These are phyloP conservation scores for Mycosphaerelloides madeirae DNA, from an alignment of 2,329 filamentous ascomycete genomes.

Conservation along the genomic window DNA sequence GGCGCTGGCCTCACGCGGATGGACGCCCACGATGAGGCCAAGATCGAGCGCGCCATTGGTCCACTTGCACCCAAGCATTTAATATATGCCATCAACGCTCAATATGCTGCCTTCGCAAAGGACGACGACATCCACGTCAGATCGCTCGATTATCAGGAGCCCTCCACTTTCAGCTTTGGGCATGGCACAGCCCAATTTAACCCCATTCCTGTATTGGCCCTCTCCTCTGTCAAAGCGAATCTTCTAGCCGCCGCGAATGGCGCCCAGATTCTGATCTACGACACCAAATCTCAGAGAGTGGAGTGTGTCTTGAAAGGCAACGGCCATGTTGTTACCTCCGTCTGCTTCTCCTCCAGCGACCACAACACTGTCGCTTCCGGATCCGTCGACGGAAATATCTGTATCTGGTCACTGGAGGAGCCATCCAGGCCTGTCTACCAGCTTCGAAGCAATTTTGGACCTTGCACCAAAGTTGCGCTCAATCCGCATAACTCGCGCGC, in stretches of 20 bases:
- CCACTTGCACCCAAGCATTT: not conserved
- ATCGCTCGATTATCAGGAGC: conserved; percentile 6
- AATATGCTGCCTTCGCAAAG: conserved; percentile 18
- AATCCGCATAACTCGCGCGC: conserved; percentile 7
- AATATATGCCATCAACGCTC: conserved; percentile 15
- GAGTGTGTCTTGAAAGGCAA: conserved; percentile 17
- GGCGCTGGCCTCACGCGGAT: not conserved
- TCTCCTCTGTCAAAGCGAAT: conserved; percentile 14
- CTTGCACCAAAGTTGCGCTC: conserved; percentile 16
- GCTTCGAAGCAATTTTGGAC: conserved; percentile 13
- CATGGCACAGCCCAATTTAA: conserved; percentile 6
- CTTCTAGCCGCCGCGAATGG: conserved; percentile 22
- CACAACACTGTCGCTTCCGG: conserved; percentile 17
- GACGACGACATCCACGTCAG: conserved; percentile 14
- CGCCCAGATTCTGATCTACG: conserved; percentile 19
- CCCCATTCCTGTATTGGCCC: conserved; percentile 16
- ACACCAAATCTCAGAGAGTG: conserved; percentile 12
- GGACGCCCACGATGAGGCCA: not conserved
- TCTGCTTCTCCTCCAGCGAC: conserved; percentile 15
- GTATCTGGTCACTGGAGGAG: conserved; percentile 20
- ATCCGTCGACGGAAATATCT: conserved; percentile 19
- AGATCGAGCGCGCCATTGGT: not conserved
- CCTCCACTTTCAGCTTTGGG: conserved; percentile 7
- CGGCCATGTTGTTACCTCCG: conserved; percentile 19
- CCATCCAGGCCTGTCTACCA: conserved; percentile 16